These are phyloP conservation scores for Silene latifolia DNA, from an alignment of 148 eudicot genomes.

Conservation along the genomic window DNA sequence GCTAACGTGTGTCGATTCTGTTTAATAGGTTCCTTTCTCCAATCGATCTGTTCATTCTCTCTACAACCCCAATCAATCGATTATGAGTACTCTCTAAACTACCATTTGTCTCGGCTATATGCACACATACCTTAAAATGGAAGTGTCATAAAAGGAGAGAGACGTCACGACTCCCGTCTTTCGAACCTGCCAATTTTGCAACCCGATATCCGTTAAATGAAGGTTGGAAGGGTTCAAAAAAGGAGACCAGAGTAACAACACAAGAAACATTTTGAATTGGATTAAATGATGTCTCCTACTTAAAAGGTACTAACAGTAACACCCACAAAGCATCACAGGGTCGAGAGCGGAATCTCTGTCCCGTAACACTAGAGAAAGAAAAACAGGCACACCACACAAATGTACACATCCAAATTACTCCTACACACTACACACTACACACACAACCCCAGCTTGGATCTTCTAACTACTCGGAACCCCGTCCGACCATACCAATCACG, in stretches of 20 bases:
- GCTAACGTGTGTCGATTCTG: too few species aligned
- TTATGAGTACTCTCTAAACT: too few species aligned
- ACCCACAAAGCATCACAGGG: slow-evolving; percentile 15
- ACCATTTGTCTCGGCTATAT: too few species aligned
- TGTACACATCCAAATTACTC: slow-evolving; percentile 30
- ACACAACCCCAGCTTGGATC: slow-evolving; percentile 12
- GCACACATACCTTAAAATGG: too few species aligned
- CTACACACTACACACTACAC: slow-evolving; percentile 8
- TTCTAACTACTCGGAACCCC: background rate
- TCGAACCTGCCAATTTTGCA: too few species aligned
- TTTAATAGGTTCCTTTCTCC: too few species aligned
- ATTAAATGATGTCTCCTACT: slow-evolving; percentile 17
- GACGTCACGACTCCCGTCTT: too few species aligned
- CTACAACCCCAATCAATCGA: too few species aligned
- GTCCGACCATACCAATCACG: slow-evolving; percentile 10
- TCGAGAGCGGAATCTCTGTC: background rate
- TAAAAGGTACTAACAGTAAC: slow-evolving; percentile 6
- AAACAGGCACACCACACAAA: slow-evolving; percentile 19
- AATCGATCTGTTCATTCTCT: too few species aligned
- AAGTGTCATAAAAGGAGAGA: too few species aligned
- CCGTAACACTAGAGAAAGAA: slow-evolving; percentile 17
- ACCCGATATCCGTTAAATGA: too few species aligned
- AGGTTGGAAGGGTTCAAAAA: too few species aligned
- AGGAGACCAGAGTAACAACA: background rate
- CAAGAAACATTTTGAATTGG: slow-evolving; percentile 6